phyloP scores from a whole-genome alignment of 2,329 filamentous ascomycete species.

The Trichoderma atroviride region DNA sequence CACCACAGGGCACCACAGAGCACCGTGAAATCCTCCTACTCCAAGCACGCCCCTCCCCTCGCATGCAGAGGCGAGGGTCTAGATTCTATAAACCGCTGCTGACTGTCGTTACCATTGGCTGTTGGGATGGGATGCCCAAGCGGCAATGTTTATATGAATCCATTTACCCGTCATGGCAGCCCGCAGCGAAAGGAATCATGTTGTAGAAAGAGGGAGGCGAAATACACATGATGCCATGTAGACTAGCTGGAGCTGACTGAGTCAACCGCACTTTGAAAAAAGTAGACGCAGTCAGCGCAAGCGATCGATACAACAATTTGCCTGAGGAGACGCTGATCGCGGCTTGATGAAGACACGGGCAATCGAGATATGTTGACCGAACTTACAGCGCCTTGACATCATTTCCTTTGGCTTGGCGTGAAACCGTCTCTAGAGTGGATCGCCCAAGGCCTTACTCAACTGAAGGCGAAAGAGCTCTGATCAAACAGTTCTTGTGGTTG shows the following conservation, averaged over 20 bases:
- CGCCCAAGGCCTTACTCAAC: not conserved
- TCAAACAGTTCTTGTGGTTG: not conserved
- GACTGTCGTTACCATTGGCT: slow-evolving; percentile 14
- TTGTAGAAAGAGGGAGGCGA: not conserved
- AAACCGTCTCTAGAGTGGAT: slow-evolving; percentile 5
- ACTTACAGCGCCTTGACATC: slow-evolving; percentile 19
- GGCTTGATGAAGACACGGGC: not conserved
- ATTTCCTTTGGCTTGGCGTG: not conserved
- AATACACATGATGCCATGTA: not conserved
- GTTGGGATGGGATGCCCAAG: not conserved
- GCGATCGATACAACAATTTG: not conserved
- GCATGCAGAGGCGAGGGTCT: slow-evolving; percentile 23
- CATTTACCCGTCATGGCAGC: not conserved
- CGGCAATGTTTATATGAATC: slow-evolving; percentile 4
- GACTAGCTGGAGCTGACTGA: not conserved
- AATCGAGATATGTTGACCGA: slow-evolving; percentile 9
- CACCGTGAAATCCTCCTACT: slow-evolving; percentile 1
- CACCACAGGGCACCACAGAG: not conserved
- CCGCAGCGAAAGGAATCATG: not conserved
- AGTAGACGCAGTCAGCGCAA: not conserved
- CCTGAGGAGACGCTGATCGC: slow-evolving; percentile 8
- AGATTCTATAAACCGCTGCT: slow-evolving; percentile 14
- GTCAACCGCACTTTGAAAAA: not conserved
- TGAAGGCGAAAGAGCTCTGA: not conserved
- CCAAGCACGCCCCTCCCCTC: slow-evolving; percentile 15